Conservation (phyloP, 176 grass and related monocot genomes). For the Oryza coarctata region DNA sequence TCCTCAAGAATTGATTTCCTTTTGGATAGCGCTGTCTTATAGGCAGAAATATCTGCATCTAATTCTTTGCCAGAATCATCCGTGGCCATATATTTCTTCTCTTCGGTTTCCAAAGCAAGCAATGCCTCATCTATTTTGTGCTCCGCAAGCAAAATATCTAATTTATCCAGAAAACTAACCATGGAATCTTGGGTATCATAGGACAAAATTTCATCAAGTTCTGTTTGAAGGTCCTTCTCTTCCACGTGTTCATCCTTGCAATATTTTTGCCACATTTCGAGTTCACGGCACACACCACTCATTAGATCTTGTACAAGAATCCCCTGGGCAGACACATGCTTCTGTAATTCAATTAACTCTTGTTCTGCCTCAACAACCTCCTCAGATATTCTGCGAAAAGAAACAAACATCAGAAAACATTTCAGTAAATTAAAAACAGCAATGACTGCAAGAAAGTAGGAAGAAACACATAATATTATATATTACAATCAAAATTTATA, state of each 20-base stretch:
- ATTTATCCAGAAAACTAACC: conserved; percentile 62
- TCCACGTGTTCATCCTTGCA: conserved; percentile 49
- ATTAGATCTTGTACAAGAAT: conserved; percentile 97
- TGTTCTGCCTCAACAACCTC: conserved; percentile 93
- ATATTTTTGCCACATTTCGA: conserved; percentile 72
- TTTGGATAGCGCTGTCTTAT: conserved; percentile 58
- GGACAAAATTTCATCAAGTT: conserved; percentile 66
- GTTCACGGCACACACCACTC: conserved; percentile 74
- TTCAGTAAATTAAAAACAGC: background rate
- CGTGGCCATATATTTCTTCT: conserved; percentile 52
- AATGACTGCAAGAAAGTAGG: conserved; percentile 8
- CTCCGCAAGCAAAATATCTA: conserved; percentile 77
- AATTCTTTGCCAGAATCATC: conserved; percentile 51
- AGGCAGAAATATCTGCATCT: conserved; percentile 54
- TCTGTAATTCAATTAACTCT: conserved; percentile 81
- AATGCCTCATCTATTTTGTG: conserved; percentile 81
- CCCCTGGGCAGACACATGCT: conserved; percentile 85
- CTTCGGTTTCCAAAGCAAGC: conserved; percentile 63
- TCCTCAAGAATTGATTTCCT: conserved; percentile 76
- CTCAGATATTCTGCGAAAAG: conserved; percentile 73
- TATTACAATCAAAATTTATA: background rate
- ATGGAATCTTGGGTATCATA: conserved; percentile 54
- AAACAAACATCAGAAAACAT: background rate
- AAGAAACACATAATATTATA: conserved; percentile 4
- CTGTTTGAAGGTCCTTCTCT: conserved; percentile 51